A percentile compares a stretch with the other conserved stretches of the same genome.
Evolutionary conservation across 768 basidiomycete species (phyloP).

Genomic region (Phanerochaete sordida): DNA sequence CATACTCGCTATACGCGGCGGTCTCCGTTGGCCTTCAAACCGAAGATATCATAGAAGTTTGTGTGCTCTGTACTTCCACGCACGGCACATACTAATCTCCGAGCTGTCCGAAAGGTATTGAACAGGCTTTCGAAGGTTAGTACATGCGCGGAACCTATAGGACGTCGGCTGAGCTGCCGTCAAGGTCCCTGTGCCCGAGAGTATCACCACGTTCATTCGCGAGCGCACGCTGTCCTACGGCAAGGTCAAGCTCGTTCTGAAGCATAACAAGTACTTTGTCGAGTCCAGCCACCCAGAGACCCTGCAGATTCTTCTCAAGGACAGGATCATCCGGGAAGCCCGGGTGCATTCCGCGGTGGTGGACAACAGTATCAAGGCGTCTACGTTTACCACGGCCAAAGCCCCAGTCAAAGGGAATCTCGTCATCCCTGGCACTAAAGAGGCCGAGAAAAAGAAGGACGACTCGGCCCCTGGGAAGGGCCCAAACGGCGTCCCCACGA

Average conservation of each 20-base stretch:
- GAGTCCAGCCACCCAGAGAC: constrained; percentile 96
- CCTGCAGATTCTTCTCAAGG: constrained; percentile 82
- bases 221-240: constrained; percentile 95
- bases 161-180: constrained; percentile 1
- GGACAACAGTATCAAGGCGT: constrained; percentile 74
- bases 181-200: constrained; percentile 89
- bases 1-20: constrained; percentile 96
- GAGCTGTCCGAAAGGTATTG: constrained; percentile 50
- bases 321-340: constrained; percentile 80
- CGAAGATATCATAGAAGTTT: constrained; percentile 95
- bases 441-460: constrained; percentile 68
- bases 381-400: constrained; percentile 76
- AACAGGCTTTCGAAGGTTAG: constrained; percentile 76
- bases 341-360: constrained; percentile 65
- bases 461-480: constrained; percentile 38
- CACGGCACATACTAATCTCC: constrained; percentile 30
- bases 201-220: constrained; percentile 82
- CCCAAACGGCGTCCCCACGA: constrained; percentile 24
- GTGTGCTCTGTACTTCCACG: constrained; percentile 29
- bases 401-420: constrained; percentile 81
- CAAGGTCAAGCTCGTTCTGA: constrained; percentile 96
- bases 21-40: constrained; percentile 98
- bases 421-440: constrained; percentile 83
- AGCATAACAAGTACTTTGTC: constrained; percentile 96
- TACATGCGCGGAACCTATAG: not conserved